Base-by-base conservation (phyloP, 2,329 filamentous ascomycete species). In the Nannizzia gypsea region DNA sequence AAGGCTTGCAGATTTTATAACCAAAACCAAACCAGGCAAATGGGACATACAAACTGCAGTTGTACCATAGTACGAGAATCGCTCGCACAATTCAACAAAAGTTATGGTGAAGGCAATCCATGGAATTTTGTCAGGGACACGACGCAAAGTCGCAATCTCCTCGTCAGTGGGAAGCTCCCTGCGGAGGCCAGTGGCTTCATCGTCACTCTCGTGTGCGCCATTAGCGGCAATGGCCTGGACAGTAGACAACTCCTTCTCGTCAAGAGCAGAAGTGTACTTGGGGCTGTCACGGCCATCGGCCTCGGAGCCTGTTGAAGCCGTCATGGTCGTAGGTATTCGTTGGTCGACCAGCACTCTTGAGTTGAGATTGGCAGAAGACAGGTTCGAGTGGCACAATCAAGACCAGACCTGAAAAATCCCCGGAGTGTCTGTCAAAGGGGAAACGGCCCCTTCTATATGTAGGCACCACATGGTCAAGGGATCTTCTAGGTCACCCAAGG, bases 61-160 rank as follows among this genome's bases (percentile, higher is more conserved):
- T 3, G 84, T 85, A 59, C 87, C 87, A 68, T 90, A 89, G 80
- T 89, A 90, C 13, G 84, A 86, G 74, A 88, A 89, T 56, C 87
- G 84, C 74, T 90, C 87, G 74, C 84, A 88, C 60, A 89, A 75
- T 73, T 90, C 87, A 61, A 87, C 82, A 63, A 89, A 83, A 55
- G 85, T 86, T 61, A 90, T 82, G 26, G 83, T 84, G 73, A 83
- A 90, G 61, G 85, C 81, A 59, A 79, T 75, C 79, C 80, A 84
- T 56, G 84, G 83, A 62, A 90, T 81, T 1, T 64, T 61, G 9
- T 67, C 71, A 0, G 71, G 59, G 1, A 75, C 67, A 40, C 73
- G 70, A 28, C 72, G 72, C 20, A 76, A 66, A 4, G 64, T 68
- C 3, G 48, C 42, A 36, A 74, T 28, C 34, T 76, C 73, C 36